Evolutionary conservation across 805 yeast species (phyloP).

Genomic region (Saturnispora dispora): DNA sequence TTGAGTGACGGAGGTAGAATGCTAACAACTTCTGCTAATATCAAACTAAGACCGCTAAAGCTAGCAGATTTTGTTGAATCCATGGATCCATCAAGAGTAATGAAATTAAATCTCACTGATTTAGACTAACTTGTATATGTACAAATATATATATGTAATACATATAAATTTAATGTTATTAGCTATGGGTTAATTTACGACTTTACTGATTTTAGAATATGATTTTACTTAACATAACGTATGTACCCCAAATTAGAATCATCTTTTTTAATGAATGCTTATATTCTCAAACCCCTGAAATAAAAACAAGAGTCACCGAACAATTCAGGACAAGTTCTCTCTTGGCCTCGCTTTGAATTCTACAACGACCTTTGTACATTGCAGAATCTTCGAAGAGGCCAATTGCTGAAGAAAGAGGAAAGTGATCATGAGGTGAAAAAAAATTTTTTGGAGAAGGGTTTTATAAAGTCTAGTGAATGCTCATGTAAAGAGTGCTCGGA

Average conservation of each 20-base stretch:
- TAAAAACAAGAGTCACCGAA: not conserved
- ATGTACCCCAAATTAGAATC: slow-evolving; percentile 8
- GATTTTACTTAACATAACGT: not conserved
- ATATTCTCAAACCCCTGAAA: not conserved
- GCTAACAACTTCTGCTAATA: slow-evolving; percentile 27
- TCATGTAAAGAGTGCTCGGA: not conserved
- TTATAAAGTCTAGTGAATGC: not conserved
- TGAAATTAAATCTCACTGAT: slow-evolving; percentile 11
- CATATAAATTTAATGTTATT: not conserved
- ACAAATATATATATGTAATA: not conserved
- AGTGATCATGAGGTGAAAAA: not conserved
- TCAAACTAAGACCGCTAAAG: slow-evolving; percentile 51
- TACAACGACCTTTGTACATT: slow-evolving; percentile 31
- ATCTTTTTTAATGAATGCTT: not conserved
- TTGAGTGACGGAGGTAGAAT: slow-evolving; percentile 28
- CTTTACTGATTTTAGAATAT: no score
- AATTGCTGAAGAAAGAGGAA: slow-evolving; percentile 5
- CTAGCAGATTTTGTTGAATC: slow-evolving; percentile 53
- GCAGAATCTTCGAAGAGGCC: slow-evolving; percentile 44
- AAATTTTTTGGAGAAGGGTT: not conserved
- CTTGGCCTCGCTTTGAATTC: slow-evolving; percentile 45
- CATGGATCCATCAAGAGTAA: slow-evolving; percentile 16
- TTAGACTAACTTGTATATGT: slow-evolving; percentile 8
- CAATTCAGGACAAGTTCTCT: slow-evolving; percentile 15
- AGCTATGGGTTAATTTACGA: not conserved